phyloP scores from a whole-genome alignment of 2,329 filamentous ascomycete genomes.

The Lasiodiplodia sp. region DNA sequence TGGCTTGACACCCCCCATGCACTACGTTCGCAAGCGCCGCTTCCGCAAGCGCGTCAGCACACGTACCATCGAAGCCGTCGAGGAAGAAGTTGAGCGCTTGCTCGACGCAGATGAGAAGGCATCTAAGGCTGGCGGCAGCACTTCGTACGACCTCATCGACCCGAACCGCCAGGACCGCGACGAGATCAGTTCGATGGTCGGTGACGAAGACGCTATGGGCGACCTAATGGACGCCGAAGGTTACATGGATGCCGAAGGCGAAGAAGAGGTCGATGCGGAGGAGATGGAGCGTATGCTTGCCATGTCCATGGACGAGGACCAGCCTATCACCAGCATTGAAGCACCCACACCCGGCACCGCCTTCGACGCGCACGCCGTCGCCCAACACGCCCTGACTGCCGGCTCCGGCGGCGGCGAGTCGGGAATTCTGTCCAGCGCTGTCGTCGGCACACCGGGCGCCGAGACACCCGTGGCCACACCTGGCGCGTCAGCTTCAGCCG shows the following conservation, averaged over 20 bases:
- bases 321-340: conserved; percentile 32
- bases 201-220: conserved; percentile 44
- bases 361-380: conserved; percentile 42
- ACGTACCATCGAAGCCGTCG: conserved; percentile 84
- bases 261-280: conserved; percentile 45
- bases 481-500: conserved; percentile 30
- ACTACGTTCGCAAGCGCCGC: conserved; percentile 80
- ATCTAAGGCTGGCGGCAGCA: conserved; percentile 62
- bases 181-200: conserved; percentile 25
- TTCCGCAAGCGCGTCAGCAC: conserved; percentile 85
- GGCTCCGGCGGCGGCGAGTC: conserved; percentile 26
- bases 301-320: conserved; percentile 45
- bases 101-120: conserved; percentile 69
- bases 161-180: conserved; percentile 37
- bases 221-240: conserved; percentile 55
- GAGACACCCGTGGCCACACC: conserved; percentile 41
- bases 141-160: conserved; percentile 64
- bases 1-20: conserved; percentile 87
- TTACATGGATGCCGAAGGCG: conserved; percentile 52
- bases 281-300: conserved; percentile 44
- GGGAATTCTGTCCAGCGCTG: conserved; percentile 27
- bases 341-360: conserved; percentile 36
- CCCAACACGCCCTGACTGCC: conserved; percentile 45
- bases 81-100: conserved; percentile 77
- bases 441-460: conserved; percentile 39